Base-by-base conservation (phyloP, 2,329 filamentous ascomycete genomes). In the Aspergillus tamarii region DNA sequence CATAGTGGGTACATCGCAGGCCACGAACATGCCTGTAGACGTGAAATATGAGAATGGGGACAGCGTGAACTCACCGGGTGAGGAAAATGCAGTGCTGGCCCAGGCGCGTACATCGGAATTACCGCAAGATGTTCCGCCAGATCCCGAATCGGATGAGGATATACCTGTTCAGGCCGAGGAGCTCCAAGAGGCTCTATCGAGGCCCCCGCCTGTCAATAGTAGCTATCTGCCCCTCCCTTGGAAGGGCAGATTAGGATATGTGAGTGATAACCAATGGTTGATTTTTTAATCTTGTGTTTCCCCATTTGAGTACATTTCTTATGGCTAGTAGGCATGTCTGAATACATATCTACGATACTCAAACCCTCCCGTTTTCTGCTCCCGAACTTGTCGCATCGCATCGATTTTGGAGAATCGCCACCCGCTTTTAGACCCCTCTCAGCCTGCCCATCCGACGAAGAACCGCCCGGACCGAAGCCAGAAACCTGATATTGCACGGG, bases 391-490 rank as follows among this genome's bases (percentile, higher is more conserved):
- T 74, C 91, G 94, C 34, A 94, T 98, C 66, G 85, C 92, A 1
- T 96, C 93, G 0, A 97, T 98, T 50, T 75, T 97, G 12, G 93
- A 97, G 62, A 92, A 97, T 71, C 88, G 93, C 10, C 88, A 97
- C 76, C 93, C 94, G 0, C 83, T 97, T 2, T 84, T 84, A 68
- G 89, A 97, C 67, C 90, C 92, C 0, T 85, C 85, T 0, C 87
- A 91, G 70, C 91, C 93, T 0, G 89, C 93, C 66, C 93, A 97
- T 76, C 73, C 91, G 0, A 94, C 87, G 21, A 96, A 95, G 78
- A 97, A 97, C 70, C 86, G 92, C 0, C 93, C 93, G 0, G 91
- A 97, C 75, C 91, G 88, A 72, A 83, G 84, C 0, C 81, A 93
- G 72, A 85, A 89, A 0, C 84, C 91, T 0, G 87, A 92, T 65